phyloP scores from a whole-genome alignment of 352 stramenopile species.

The Globisporangium mamillatum region DNA sequence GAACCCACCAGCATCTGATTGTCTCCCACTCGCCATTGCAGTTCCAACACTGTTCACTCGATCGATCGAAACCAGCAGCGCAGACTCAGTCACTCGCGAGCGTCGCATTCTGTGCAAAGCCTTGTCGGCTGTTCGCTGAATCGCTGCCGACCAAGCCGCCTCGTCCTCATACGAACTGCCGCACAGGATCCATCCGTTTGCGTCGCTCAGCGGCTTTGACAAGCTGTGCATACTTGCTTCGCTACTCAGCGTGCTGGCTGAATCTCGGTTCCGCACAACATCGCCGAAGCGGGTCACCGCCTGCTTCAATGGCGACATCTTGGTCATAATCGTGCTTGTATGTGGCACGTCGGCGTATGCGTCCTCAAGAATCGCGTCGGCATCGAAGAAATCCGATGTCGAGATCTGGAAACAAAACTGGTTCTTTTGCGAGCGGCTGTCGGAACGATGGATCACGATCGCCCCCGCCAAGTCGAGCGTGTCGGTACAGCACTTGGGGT shows the following conservation, averaged over 20 bases:
- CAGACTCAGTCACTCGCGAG: slow-evolving; percentile 52
- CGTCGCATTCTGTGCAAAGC: slow-evolving; percentile 57
- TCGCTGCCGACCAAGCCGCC: slow-evolving; percentile 53
- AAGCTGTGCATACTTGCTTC: slow-evolving; percentile 23
- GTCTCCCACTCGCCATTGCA: slow-evolving; percentile 28
- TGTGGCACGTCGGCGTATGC: slow-evolving; percentile 8
- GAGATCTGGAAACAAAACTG: slow-evolving; percentile 83
- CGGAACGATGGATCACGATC: slow-evolving; percentile 78
- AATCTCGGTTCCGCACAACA: slow-evolving; percentile 32
- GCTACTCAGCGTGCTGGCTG: slow-evolving; percentile 23
- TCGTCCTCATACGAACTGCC: slow-evolving; percentile 64
- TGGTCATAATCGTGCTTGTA: slow-evolving; percentile 30
- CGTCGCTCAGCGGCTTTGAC: slow-evolving; percentile 18
- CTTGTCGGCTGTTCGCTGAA: slow-evolving; percentile 70
- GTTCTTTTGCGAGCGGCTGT: slow-evolving; percentile 65
- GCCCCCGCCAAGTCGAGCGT: slow-evolving; percentile 68
- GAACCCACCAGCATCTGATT: slow-evolving; percentile 25
- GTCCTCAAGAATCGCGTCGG: slow-evolving; percentile 24
- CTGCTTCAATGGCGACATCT: slow-evolving; percentile 63
- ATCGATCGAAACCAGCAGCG: slow-evolving; percentile 40
- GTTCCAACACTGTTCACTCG: slow-evolving; percentile 38
- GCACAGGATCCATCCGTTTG: slow-evolving; percentile 70
- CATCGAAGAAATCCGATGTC: slow-evolving; percentile 33
- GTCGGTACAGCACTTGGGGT: slow-evolving; percentile 47
- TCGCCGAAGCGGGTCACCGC: slow-evolving; percentile 55